Base-by-base conservation (phyloP, 768 basidiomycete genomes). In the Collybia mongolica region DNA sequence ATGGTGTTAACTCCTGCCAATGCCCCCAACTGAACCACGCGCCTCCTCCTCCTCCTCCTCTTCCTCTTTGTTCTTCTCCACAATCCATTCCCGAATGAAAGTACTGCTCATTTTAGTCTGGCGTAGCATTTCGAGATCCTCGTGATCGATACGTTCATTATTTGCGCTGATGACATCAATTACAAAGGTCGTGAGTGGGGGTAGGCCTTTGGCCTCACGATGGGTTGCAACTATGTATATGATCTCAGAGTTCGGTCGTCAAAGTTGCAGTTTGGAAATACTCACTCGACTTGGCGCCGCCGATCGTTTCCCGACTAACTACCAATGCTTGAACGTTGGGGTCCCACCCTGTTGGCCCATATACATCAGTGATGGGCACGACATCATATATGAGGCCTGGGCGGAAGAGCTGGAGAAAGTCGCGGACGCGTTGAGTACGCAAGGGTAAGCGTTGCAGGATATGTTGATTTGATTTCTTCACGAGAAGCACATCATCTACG, bases 81-180 rank as follows among this genome's bases (percentile, higher is more conserved):
- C 83, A 53, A 99, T 87, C 93, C 94, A 96, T 56, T 87, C 76
- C 38, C 97, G 76, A 56, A 99, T 96, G 53, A 79, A 90, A 6
- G 94, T 96, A 62, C 93, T 97, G 64, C 97, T 93, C 80, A 98
- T 84, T 75, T 99, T 99, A 23, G 84, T 79, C 55, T 81, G 76
- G 63, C 86, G 87, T 51, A 95, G 66, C 62, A 77, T 67, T 48
- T 84, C 81, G 15, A 81, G 77, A 62, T 95, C 90, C 18, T 79
- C 80, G 43, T 77, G 76, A 43, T 83, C 83, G 20, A 90, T 67
- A 48, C 72, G 81, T 17, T 78, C 69, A 3, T 75, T 75, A 26
- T 77, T 79, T 39, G 86, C 68, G 0, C 89, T 91, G 52, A 98
- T 93, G 55, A 98, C 93, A 64, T 95, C 90, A 60, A 98, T 96